Conservation (phyloP, 2,329 filamentous ascomycete species). For the Aspergillus novofumigatus region DNA sequence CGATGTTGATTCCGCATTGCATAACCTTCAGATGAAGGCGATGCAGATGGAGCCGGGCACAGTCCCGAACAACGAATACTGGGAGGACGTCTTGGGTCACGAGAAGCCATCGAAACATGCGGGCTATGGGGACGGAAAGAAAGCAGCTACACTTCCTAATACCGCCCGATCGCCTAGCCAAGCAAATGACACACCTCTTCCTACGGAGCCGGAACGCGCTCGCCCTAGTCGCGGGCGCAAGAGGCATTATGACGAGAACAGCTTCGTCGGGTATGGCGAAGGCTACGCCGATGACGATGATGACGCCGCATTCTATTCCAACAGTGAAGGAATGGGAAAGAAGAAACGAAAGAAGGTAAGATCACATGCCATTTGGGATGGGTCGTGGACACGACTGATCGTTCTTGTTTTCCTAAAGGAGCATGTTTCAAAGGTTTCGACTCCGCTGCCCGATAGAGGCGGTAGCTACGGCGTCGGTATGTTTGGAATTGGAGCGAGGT, state of each 20-base stretch:
- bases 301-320: conserved; percentile 42
- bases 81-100: conserved; percentile 47
- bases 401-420: conserved; percentile 27
- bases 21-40: conserved; percentile 39
- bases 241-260: conserved; percentile 49
- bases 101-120: conserved; percentile 41
- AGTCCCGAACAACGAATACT: conserved; percentile 44
- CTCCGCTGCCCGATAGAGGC: conserved; percentile 36
- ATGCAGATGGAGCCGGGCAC: conserved; percentile 47
- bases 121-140: conserved; percentile 29
- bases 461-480: conserved; percentile 43
- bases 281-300: conserved; percentile 48
- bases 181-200: conserved; percentile 23
- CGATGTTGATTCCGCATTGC: conserved; percentile 39
- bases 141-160: conserved; percentile 18
- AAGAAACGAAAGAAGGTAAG: conserved; percentile 49
- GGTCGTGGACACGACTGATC: conserved; percentile 4
- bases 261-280: conserved; percentile 50
- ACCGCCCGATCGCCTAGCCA: conserved; percentile 22
- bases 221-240: conserved; percentile 46
- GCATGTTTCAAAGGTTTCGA: conserved; percentile 38
- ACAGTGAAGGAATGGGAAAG: conserved; percentile 40
- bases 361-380: conserved; percentile 1
- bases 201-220: conserved; percentile 30
- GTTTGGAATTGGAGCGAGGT: conserved; percentile 44